Percentiles rank a stretch among this genome's conserved stretches.
These are phyloP conservation scores for Hygrocybe punicea DNA, from an alignment of 768 basidiomycete species.

Conservation along the genomic window DNA sequence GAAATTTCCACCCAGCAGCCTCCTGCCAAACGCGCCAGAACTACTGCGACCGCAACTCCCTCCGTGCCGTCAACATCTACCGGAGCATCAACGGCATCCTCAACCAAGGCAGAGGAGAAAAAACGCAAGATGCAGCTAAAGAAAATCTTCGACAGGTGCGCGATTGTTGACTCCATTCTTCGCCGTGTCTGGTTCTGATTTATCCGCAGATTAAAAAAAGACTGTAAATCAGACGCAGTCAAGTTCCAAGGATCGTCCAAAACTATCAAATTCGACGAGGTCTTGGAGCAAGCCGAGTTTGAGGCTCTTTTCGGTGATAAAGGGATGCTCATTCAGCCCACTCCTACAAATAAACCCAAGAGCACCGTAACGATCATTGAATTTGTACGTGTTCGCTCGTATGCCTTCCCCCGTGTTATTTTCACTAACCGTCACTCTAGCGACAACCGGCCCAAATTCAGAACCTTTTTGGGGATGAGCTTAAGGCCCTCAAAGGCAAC, in stretches of 20 bases:
- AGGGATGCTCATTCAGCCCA: constrained; percentile 38
- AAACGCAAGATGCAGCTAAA: constrained; percentile 32
- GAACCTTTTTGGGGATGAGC: constrained; percentile 35
- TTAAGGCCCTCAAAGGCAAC: constrained; percentile 37
- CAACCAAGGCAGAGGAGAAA: constrained; percentile 37
- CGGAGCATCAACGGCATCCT: constrained; percentile 14
- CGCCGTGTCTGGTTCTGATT: neutral
- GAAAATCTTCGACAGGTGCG: constrained; percentile 40
- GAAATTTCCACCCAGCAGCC: constrained; percentile 21
- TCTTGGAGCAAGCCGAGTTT: constrained; percentile 36
- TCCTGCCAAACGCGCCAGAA: constrained; percentile 34
- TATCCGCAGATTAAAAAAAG: constrained; percentile 37
- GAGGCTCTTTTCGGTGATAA: constrained; percentile 35
- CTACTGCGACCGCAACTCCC: constrained; percentile 5
- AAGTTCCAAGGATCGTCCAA: constrained; percentile 42
- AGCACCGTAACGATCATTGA: constrained; percentile 41
- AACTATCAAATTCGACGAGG: constrained; percentile 41
- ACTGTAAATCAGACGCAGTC: constrained; percentile 36
- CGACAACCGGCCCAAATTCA: constrained; percentile 24
- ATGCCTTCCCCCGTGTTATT: neutral
- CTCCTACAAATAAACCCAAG: constrained; percentile 40
- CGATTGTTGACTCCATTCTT: neutral
- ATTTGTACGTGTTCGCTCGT: constrained; percentile 26
- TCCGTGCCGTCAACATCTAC: constrained; percentile 4
- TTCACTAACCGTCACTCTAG: neutral